Evolutionary conservation across 352 stramenopile genomes (phyloP), one percentile per base, ranked within the genome.

Genomic region (Phytophthora crassamura): DNA sequence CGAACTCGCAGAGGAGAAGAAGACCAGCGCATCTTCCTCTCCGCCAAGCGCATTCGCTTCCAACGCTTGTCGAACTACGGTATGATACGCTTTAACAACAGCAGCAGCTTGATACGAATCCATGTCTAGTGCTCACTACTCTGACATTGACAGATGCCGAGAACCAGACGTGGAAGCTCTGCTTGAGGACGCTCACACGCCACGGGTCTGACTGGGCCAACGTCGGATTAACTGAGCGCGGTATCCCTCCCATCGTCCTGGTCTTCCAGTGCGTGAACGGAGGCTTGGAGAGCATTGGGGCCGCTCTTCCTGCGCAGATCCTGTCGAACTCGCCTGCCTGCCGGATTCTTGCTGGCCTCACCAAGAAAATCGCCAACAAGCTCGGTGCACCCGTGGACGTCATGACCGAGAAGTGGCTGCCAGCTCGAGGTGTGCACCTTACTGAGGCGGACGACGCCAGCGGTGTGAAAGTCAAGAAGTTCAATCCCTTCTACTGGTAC

Each of bases 361-460:
- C 87, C 11, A 95, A 95, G 66, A 93, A 94, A 65, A 78, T 93
- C 33, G 87, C 80, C 30, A 93, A 90, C 66, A 94, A 95, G 42
- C 69, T 95, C 2, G 87, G 87, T 11, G 69, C 82, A 0, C 87
- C 87, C 0, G 65, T 93, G 38, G 87, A 95, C 46, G 84, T 94
- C 36, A 95, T 95, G 85, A 93, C 85, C 6, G 82, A 95, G 20
- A 87, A 89, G 58, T 94, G 87, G 85, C 66, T 95, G 2, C 87
- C 87, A 1, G 36, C 54, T 20, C 74, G 74, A 16, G 58, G 70
- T 15, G 33, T 82, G 15, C 43, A 61, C 2, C 61, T 90, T 10
- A n/a, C 40, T 15, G 51, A 59, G 0, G 32, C 59, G 0, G 38
- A 69, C 10, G 28, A 53, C 14, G 11, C 46, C 3, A 67, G 64